A percentile compares a stretch with the other conserved stretches of the same genome.
phyloP scores from a whole-genome alignment of 164 flowering plant species.

The Litsea cubeba region DNA sequence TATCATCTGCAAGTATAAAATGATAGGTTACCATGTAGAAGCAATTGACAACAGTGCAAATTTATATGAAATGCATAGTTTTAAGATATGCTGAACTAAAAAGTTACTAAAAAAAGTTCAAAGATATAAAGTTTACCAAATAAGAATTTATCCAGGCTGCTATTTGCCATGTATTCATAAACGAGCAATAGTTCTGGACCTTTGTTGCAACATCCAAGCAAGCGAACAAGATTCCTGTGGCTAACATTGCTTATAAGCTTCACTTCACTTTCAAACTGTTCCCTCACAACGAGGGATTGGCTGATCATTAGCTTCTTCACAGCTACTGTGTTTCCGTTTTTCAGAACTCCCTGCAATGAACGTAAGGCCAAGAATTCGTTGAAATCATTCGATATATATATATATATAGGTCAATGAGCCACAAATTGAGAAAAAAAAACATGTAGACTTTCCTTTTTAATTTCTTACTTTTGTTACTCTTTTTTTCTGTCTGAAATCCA shows the following conservation, averaged over 20 bases:
- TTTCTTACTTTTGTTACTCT: no score
- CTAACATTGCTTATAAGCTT: constrained; percentile 58
- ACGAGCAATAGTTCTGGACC: constrained; percentile 47
- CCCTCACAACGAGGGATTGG: constrained; percentile 26
- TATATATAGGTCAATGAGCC: no score
- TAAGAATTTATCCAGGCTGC: constrained; percentile 51
- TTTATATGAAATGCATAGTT: neutral
- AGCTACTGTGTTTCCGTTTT: constrained; percentile 49
- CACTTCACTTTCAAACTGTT: constrained; percentile 46
- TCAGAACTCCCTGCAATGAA: constrained; percentile 38
- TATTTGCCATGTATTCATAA: constrained; percentile 51
- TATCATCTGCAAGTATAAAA: neutral
- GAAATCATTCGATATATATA: no score
- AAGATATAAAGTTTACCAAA: constrained; percentile 28
- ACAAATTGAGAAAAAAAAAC: no score
- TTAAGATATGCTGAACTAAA: neutral
- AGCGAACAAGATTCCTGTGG: constrained; percentile 54
- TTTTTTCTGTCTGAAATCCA: no score
- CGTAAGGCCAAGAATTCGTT: neutral
- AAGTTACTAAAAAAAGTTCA: neutral
- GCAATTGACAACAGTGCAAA: neutral
- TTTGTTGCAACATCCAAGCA: constrained; percentile 53
- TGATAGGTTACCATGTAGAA: neutral
- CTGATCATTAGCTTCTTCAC: constrained; percentile 41
- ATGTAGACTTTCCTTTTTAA: no score